Evolutionary conservation across 257 asterid genomes (phyloP).

Genomic region (Solanum piurae): DNA sequence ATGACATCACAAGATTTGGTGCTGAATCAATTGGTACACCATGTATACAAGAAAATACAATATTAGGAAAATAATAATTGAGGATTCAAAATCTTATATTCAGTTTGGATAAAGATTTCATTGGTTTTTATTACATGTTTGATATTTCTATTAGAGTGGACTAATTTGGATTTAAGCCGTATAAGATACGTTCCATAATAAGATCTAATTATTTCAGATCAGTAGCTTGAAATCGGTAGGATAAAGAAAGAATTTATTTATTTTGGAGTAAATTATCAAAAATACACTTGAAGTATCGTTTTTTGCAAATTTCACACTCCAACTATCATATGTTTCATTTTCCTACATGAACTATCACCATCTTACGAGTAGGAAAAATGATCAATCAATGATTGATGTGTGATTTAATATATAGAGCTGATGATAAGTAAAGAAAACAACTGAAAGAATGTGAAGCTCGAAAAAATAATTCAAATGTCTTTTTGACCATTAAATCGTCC

Average conservation of each 20-base stretch:
- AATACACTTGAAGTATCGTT: too few relatives aligned
- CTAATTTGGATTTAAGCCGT: fast-evolving
- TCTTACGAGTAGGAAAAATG: too few relatives aligned
- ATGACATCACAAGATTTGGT: neutral
- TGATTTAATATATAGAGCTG: too few relatives aligned
- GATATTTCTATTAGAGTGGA: neutral
- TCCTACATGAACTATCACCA: too few relatives aligned
- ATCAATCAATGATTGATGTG: too few relatives aligned
- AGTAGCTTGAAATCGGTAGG: neutral
- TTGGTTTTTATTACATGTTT: neutral
- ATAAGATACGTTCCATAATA: neutral
- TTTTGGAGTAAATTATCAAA: neutral
- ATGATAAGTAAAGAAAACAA: neutral
- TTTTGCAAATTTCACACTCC: too few relatives aligned
- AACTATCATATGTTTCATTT: too few relatives aligned
- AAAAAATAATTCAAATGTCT: neutral
- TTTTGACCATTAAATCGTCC: neutral
- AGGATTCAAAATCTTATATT: neutral
- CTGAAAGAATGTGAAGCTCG: neutral
- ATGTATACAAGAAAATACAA: neutral
- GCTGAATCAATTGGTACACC: neutral
- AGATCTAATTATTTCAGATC: neutral
- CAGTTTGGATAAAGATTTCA: neutral
- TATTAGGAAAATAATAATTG: neutral
- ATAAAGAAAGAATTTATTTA: neutral